Evolutionary conservation across 768 basidiomycete genomes (phyloP), one percentile per base, ranked within the genome.

Genomic region (Amanita rubescens): DNA sequence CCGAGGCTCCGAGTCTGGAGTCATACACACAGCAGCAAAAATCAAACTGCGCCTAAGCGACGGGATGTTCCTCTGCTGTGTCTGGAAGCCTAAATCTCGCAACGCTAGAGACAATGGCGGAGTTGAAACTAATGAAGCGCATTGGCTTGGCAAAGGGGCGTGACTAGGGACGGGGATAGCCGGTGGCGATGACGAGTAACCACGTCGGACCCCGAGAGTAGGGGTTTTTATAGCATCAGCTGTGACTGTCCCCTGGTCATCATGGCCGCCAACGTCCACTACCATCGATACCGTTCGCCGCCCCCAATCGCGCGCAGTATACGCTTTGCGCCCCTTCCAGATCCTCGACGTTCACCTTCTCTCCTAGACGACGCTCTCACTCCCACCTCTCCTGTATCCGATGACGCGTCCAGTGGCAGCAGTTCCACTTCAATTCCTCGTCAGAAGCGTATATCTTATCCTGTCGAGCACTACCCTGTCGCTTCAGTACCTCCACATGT

Each of bases 241-340:
- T n/a, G 24, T 10, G 14, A 22, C 25, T 27, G n/a, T 11, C 0
- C 6, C n/a, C 33, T 39, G 9, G 24, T 27, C 30, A 2, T 14
- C 38, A 49, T 55, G 38, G n/a, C 46, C 38, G 15, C 41, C 46
- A 11, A 33, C 37, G 25, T 38, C 17, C 47, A 15, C 17, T 24
- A 33, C 5, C 32, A 53, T 19, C 22, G 17, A 33, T 41, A 43
- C 22, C 42, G 9, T n/a, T 44, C 51, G 24, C 44, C 24, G 12
- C 35, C 42, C 20, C 53, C 53, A 37, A 22, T 56, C 15, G 19
- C 57, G 11, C 63, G 63, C 17, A 68, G 71, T 44, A 92, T 94
- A 55, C 80, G 87, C 56, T 94, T 94, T 57, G 91, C 92, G 0
- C 92, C 92, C 1, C 78, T 94, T 15, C 92, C 92, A 1, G 85